Percentiles rank a stretch among this genome's conserved stretches.
Evolutionary conservation across 306 rosid genomes (phyloP).

Genomic region (Neltuma alba): DNA sequence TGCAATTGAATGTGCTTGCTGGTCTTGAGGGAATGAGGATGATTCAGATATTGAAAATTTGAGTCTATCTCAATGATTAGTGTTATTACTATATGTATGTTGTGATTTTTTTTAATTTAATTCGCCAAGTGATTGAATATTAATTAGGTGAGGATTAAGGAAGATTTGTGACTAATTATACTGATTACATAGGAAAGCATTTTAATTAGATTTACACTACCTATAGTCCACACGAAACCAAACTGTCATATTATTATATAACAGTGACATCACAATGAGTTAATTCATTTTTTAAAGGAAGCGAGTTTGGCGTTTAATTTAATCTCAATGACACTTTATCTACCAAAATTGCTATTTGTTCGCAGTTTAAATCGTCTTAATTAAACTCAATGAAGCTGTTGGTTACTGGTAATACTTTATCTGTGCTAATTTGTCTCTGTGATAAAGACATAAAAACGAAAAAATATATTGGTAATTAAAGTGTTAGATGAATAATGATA

Average conservation of each 20-base stretch:
- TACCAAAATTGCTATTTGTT: background rate
- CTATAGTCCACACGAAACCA: slow-evolving; percentile 19
- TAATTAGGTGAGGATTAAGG: slow-evolving; percentile 37
- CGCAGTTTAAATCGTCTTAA: background rate
- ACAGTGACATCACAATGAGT: background rate
- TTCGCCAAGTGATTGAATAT: slow-evolving; percentile 21
- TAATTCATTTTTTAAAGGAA: background rate
- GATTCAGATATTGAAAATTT: slow-evolving; percentile 15
- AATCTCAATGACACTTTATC: slow-evolving; percentile 16
- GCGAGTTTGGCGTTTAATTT: slow-evolving; percentile 3
- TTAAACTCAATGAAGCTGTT: background rate
- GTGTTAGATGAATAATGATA: slow-evolving; percentile 1
- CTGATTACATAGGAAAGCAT: background rate
- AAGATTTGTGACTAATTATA: slow-evolving; percentile 28
- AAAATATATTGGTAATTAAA: slow-evolving; percentile 9
- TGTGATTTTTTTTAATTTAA: slow-evolving; percentile 8
- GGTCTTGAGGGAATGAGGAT: background rate
- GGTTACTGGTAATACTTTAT: background rate
- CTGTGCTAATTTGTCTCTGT: background rate
- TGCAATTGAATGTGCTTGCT: background rate
- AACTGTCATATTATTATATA: background rate
- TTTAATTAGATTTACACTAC: background rate
- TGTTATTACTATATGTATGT: background rate
- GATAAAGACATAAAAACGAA: slow-evolving; percentile 28
- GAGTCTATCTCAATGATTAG: background rate